Evolutionary conservation across 2,329 filamentous ascomycete genomes (phyloP), one percentile per base, ranked within the genome.

Genomic region (Aschersonia sp.): DNA sequence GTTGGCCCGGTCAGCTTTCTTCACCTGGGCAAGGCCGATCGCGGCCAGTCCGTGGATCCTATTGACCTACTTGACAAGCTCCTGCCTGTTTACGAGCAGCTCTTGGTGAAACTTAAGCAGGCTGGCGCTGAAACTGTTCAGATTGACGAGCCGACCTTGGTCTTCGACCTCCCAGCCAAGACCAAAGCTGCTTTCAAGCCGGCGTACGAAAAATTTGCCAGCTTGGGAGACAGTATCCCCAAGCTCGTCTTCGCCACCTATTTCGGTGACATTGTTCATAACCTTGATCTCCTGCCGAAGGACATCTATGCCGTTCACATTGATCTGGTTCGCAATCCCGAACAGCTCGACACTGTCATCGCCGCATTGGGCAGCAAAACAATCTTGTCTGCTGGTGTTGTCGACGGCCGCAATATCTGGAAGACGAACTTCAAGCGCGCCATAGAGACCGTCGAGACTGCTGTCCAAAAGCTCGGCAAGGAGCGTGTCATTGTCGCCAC

Each of bases 361-460:
- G 76, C 73, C 62, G 83, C 88, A 61, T 81, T 98, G 55, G 88
- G 87, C 66, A 71, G 87, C 66, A 87, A 88, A 68, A 94, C 95
- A 66, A 70, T 88, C 58, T 83, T 98, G 56, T 98, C 92, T 56
- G 85, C 82, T 55, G 92, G 92, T 87, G 85, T 98, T 59, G 92
- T 98, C 57, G 89, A 98, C 61, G 92, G 92, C 62, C 88, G 92
- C 63, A 98, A 98, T 80, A 97, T 98, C 78, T 98, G 92, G 92
- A 98, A 98, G 86, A 96, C 88, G 72, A 94, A 97, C 83, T 85
- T 96, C 75, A 85, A 94, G 80, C 81, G 80, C 61, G 88, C 92
- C 63, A 94, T 98, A 56, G 89, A 92, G 76, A 79, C 74, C 55
- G 84, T 92, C 52, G 87, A 97, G 80, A 75, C 79, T 51, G 92